Percentiles rank a stretch among this genome's conserved stretches.
Evolutionary conservation across 768 basidiomycete genomes (phyloP).

Genomic region (Hirschioporus abietinus): DNA sequence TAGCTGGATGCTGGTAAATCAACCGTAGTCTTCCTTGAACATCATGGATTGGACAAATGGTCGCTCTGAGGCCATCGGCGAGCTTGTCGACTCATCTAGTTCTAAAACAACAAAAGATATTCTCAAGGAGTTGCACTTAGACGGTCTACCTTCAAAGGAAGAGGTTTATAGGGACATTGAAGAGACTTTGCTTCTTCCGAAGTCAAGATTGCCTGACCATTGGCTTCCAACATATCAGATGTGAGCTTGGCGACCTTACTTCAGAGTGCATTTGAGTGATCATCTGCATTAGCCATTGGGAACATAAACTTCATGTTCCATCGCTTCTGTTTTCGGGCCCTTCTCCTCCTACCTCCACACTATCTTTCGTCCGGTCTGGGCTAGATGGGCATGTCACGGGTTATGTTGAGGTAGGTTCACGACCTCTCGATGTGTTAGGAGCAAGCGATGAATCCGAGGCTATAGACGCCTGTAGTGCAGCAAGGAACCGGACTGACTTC

Average conservation of each 20-base stretch:
- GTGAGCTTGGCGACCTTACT: constrained; percentile 37
- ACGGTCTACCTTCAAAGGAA: constrained; percentile 49
- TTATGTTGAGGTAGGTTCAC: constrained; percentile 64
- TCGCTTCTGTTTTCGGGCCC: constrained; percentile 61
- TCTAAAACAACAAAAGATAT: constrained; percentile 35
- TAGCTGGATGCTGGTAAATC: background rate
- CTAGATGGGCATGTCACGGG: constrained; percentile 77
- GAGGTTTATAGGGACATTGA: constrained; percentile 68
- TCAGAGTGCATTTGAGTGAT: background rate
- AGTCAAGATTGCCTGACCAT: constrained; percentile 55
- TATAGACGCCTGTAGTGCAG: constrained; percentile 50
- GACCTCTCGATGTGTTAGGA: background rate
- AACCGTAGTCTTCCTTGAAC: background rate
- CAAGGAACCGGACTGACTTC: constrained; percentile 73
- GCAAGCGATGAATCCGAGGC: background rate
- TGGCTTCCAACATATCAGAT: constrained; percentile 81
- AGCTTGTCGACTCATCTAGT: constrained; percentile 39
- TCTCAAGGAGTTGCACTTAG: constrained; percentile 54
- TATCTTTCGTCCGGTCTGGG: constrained; percentile 72
- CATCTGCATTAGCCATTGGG: constrained; percentile 58
- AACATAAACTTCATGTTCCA: constrained; percentile 52
- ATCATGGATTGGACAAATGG: constrained; percentile 27
- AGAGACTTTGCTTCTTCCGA: constrained; percentile 66
- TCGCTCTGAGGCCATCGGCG: constrained; percentile 34
- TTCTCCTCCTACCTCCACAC: constrained; percentile 66